phyloP scores from a whole-genome alignment of 2,329 filamentous ascomycete species.

The Zalaria obscura region DNA sequence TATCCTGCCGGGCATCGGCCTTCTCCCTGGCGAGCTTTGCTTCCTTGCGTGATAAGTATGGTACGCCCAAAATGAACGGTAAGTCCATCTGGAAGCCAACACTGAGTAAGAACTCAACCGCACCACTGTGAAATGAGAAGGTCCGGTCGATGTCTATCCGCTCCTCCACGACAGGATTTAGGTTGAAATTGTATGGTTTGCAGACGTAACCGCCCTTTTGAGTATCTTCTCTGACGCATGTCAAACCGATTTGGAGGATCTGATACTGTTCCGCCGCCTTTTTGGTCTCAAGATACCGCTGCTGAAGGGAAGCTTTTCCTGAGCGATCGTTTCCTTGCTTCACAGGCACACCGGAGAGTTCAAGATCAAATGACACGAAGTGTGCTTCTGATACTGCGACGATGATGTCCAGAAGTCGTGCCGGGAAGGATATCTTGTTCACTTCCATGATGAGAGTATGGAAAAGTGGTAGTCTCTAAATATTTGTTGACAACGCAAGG shows the following conservation, averaged over 20 bases:
- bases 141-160: slow-evolving; percentile 45
- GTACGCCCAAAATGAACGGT: slow-evolving; percentile 42
- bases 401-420: slow-evolving; percentile 40
- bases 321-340: slow-evolving; percentile 19
- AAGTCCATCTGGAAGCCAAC: slow-evolving; percentile 44
- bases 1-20: slow-evolving; percentile 28
- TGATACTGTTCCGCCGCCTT: slow-evolving; percentile 47
- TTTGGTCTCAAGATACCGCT: slow-evolving; percentile 47
- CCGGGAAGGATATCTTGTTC: slow-evolving; percentile 33
- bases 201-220: slow-evolving; percentile 42
- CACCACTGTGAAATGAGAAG: slow-evolving; percentile 44
- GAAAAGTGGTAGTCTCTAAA: no score
- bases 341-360: slow-evolving; percentile 48
- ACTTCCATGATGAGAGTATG: slow-evolving; percentile 38
- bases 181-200: slow-evolving; percentile 50
- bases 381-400: slow-evolving; percentile 42
- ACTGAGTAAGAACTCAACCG: slow-evolving; percentile 45
- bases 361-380: slow-evolving; percentile 52
- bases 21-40: slow-evolving; percentile 32
- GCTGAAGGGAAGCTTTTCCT: slow-evolving; percentile 39
- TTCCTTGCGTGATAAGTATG: slow-evolving; percentile 48
- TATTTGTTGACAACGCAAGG: no score
- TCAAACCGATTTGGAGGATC: slow-evolving; percentile 53
- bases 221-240: slow-evolving; percentile 44
- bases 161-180: slow-evolving; percentile 41